Evolutionary conservation across 192 early-diverging fungal species (phyloP).

Genomic region (Lobosporangium transversale): DNA sequence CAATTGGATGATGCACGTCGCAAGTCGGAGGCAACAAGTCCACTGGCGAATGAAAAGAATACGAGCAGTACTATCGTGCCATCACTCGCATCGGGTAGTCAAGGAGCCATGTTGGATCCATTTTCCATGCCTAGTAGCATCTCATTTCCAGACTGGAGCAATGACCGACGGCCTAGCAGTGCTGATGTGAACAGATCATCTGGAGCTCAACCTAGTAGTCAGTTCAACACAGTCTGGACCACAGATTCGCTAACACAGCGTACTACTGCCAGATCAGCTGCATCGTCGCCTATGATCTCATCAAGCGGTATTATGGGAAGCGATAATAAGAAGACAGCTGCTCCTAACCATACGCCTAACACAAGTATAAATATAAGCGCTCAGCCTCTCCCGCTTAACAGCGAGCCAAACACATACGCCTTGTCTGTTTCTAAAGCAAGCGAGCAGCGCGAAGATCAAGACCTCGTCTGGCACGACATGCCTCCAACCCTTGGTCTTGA

Average conservation of each 20-base stretch:
- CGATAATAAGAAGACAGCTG: background rate
- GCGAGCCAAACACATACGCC: background rate
- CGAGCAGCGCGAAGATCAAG: conserved; percentile 31
- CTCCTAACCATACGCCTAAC: background rate
- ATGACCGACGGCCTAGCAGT: conserved; percentile 8
- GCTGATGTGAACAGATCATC: background rate
- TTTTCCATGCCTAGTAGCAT: conserved; percentile 52
- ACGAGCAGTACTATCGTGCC: background rate
- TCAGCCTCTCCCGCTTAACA: conserved; percentile 5
- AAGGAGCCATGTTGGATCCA: conserved; percentile 41
- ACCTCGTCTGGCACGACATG: conserved; percentile 47
- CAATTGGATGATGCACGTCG: background rate
- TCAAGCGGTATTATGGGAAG: background rate
- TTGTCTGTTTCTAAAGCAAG: background rate
- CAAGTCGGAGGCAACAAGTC: background rate
- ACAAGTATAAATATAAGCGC: no score
- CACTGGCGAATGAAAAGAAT: background rate
- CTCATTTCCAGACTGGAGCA: conserved; percentile 18
- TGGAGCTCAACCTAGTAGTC: background rate
- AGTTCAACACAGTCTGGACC: conserved; percentile 13
- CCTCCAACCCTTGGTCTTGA: conserved; percentile 47
- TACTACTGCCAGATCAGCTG: conserved; percentile 2
- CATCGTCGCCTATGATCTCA: conserved; percentile 13
- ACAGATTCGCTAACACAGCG: conserved; percentile 13
- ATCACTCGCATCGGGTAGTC: background rate